Evolutionary conservation across 768 basidiomycete genomes (phyloP), one percentile per base, ranked within the genome.

Genomic region (Boletus rubescentipes): DNA sequence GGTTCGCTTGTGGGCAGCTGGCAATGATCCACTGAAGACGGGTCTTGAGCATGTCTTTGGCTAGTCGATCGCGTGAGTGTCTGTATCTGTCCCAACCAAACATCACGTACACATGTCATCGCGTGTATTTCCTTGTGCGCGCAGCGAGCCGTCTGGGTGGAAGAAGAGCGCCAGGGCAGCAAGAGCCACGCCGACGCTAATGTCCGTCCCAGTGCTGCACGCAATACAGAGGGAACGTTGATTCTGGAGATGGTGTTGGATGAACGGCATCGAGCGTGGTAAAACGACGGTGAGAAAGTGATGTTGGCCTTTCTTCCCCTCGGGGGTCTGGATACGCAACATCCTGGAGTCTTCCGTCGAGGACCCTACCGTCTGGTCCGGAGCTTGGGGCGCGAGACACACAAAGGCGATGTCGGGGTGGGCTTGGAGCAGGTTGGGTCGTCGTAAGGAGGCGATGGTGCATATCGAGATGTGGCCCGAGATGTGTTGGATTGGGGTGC

Each of bases 21-120:
- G 86, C 76, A 53, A 94, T 87, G 44, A 98, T 83, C 91, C 90
- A 93, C 65, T 98, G 87, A 34, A 98, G 75, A 16, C 93, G 79
- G 12, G 76, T 85, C 11, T 83, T 81, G 57, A 98, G 82, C 12
- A 78, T 71, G 18, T 76, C 69, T 67, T 97, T 97, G 58, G 75
- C 77, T 40, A 63, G 34, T 34, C 36, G 34, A 56, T 18, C 20
- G 9, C 1, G 30, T 58, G 12, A 64, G 46, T 18, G 10, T 23
- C n/a, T 10, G 32, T 32, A 26, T n/a, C 7, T 31, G 5, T 20
- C 9, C n/a, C 34, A 8, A 30, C 18, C 12, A 2, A 46, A 42
- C 1, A 9, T n/a, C 21, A 70, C 68, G 50, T 51, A 70, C 68
- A 64, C 6, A 70, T 36, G 0, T 42, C 30, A 20, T 39, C 36